Conservation (phyloP, 2,329 filamentous ascomycete species). For the Nemania sp. region DNA sequence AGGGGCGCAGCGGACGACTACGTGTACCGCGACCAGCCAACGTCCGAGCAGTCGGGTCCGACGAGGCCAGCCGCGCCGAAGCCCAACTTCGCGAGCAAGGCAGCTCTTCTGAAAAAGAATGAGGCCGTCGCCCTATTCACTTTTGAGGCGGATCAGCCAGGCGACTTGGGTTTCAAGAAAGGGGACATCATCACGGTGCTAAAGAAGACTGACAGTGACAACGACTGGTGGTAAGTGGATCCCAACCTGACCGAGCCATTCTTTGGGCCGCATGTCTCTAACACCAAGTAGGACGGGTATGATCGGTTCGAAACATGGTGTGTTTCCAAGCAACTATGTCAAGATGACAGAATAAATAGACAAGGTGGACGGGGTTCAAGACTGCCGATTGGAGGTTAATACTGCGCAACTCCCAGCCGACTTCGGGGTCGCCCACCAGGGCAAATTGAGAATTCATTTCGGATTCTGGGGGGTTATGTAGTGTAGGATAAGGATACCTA, state of each 20-base stretch:
- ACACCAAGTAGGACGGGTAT: conserved; percentile 72
- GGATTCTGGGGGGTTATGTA: too few relatives aligned
- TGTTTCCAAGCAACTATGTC: conserved; percentile 86
- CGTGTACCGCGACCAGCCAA: conserved; percentile 44
- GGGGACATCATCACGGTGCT: conserved; percentile 93
- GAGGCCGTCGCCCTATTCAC: conserved; percentile 91
- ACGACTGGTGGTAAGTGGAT: conserved; percentile 83
- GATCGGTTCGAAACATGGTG: conserved; percentile 82
- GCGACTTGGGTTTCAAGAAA: conserved; percentile 95
- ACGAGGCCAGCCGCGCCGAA: conserved; percentile 85
- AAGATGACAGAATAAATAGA: conserved; percentile 57
- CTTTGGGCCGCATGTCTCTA: not conserved
- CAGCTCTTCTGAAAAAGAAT: conserved; percentile 64
- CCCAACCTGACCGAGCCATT: not conserved
- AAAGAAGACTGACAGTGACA: conserved; percentile 91
- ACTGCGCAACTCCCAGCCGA: too few relatives aligned
- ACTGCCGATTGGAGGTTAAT: not conserved
- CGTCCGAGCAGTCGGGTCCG: conserved; percentile 63
- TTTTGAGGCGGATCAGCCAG: conserved; percentile 91
- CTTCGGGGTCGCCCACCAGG: not conserved
- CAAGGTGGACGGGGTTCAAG: not conserved
- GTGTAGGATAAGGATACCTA: too few relatives aligned
- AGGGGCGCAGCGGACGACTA: conserved; percentile 51
- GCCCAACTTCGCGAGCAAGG: conserved; percentile 73
- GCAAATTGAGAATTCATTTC: not conserved